These are phyloP conservation scores for Obba rivulosa DNA, from an alignment of 768 basidiomycete species.

Conservation along the genomic window DNA sequence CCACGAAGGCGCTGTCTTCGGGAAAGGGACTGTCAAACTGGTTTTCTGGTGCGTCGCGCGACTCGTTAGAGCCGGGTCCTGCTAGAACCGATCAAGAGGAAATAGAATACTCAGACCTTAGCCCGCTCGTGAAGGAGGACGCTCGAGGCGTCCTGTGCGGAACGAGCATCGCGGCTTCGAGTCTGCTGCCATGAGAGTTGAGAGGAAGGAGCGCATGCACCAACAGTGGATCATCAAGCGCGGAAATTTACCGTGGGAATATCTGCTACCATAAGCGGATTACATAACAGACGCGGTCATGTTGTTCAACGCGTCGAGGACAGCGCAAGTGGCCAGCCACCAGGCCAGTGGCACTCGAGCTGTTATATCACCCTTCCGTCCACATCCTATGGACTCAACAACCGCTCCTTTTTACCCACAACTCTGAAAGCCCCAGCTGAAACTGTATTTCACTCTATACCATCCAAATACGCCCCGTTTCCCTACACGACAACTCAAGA, in stretches of 20 bases:
- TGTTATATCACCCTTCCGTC: too few species aligned
- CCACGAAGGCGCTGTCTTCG: not conserved
- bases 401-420: too few species aligned
- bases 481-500: too few species aligned
- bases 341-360: too few species aligned
- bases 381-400: too few species aligned
- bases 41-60: slow-evolving; percentile 8
- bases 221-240: not conserved
- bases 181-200: slow-evolving; percentile 24
- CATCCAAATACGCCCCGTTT: too few species aligned
- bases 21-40: not conserved
- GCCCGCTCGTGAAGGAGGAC: slow-evolving; percentile 8
- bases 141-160: slow-evolving; percentile 8
- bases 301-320: too few species aligned
- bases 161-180: slow-evolving; percentile 39
- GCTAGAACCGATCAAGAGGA: slow-evolving; percentile 6
- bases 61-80: not conserved
- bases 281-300: slow-evolving; percentile 1
- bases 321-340: too few species aligned
- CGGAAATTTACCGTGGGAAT: not conserved
- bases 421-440: too few species aligned
- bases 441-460: too few species aligned
- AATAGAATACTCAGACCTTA: slow-evolving; percentile 12
- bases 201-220: not conserved
- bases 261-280: not conserved